Base-by-base conservation (phyloP, 306 rosid species). In the Carpinus fangiana region DNA sequence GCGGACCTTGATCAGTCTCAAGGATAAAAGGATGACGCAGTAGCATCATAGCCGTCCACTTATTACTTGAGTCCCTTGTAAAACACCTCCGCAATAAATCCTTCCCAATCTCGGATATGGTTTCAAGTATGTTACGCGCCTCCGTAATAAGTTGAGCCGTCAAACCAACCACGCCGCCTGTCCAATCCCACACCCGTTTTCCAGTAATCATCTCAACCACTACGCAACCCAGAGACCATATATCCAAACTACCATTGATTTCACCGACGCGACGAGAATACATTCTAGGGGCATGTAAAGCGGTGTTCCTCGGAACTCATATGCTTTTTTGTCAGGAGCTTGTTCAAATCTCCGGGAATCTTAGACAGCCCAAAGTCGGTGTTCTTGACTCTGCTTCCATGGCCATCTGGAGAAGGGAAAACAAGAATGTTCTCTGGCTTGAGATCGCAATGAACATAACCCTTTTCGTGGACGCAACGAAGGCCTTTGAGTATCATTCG, bases 41-140 rank as follows among this genome's bases (percentile, higher is more conserved):
- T 31, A 73, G 64, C 76, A 31, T 73, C 31, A 34, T 26, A 34
- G n/a, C 48, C 4, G 21, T 16, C 48, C 12, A 2, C n/a, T 23
- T 65, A 2, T 65, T 8, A 2, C n/a, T 7, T 3, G 50, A 28
- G 3, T 73, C 21, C 7, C 28, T 52, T 3, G 2, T 21, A 21
- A 52, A 53, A 34, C 76, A 73, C 65, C 34, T 11, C 31, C 11
- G 2, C 64, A 73, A 73, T 18, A 73, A 73, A 34, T 53, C 65
- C 31, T 52, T 53, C 21, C 51, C 18, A 65, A 16, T 3, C 46
- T 65, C 23, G 2, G 46, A 65, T 48, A 57, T 57, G 12, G 16
- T 57, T 21, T 70, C 16, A 2, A 17, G 73, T 9, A 69, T 69
- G 1, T 69, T 31, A 7, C 8, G 45, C 1, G 45, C 6, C 45